Evolutionary conservation across 768 basidiomycete genomes (phyloP).

Genomic region (Lentinula edodes): DNA sequence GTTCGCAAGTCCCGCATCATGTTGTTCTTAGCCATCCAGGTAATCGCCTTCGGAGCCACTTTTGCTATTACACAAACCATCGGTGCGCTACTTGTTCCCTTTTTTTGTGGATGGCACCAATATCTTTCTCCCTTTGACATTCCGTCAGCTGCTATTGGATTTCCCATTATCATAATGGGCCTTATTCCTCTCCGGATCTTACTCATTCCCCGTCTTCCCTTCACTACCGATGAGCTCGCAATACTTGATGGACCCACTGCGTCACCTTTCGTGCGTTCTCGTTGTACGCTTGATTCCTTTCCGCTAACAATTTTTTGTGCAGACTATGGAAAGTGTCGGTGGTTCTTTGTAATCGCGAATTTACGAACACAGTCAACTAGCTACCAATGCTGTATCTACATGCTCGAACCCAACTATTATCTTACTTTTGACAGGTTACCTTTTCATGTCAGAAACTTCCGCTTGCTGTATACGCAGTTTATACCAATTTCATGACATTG

Average conservation of each 20-base stretch:
- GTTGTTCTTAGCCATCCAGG: conserved; percentile 69
- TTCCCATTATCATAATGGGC: conserved; percentile 83
- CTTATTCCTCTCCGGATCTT: conserved; percentile 72
- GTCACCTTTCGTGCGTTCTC: conserved; percentile 67
- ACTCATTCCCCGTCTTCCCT: conserved; percentile 70
- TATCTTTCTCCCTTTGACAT: background rate
- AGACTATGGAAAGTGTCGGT: conserved; percentile 8
- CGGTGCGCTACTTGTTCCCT: conserved; percentile 37
- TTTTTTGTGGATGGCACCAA: conserved; percentile 5
- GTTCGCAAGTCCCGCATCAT: conserved; percentile 73
- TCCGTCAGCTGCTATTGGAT: conserved; percentile 79
- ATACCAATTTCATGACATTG: background rate
- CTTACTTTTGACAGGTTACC: too few relatives aligned
- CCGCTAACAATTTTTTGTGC: conserved; percentile 44
- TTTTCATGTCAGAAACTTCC: too few relatives aligned
- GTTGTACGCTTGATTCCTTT: background rate
- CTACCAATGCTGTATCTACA: background rate
- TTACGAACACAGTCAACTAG: background rate
- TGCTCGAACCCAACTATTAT: too few relatives aligned
- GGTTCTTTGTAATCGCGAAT: background rate
- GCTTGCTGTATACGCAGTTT: too few relatives aligned
- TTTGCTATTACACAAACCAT: conserved; percentile 90
- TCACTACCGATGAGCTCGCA: conserved; percentile 70
- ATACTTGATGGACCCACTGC: conserved; percentile 91
- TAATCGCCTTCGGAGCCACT: conserved; percentile 80